A percentile compares a stretch with the other conserved stretches of the same genome.
Evolutionary conservation across 1,284 basidiomycete genomes (phyloP).

Genomic region (Puccinia coronata): DNA sequence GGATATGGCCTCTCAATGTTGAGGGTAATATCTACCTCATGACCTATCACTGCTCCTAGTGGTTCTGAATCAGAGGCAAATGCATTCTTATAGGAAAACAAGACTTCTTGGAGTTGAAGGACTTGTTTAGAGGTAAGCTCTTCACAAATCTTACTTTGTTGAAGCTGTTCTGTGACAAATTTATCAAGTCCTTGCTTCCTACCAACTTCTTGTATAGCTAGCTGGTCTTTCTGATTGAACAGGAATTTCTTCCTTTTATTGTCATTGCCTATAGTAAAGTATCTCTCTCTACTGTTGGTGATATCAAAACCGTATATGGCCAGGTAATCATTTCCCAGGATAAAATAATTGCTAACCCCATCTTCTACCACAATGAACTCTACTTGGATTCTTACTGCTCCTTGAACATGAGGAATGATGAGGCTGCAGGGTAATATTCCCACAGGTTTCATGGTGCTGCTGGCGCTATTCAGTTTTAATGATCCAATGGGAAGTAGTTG

Average conservation of each 20-base stretch:
- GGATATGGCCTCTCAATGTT: constrained; percentile 6
- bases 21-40: not conserved
- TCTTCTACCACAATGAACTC: constrained; percentile 11
- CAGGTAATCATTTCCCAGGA: not conserved
- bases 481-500: not conserved
- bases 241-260: not conserved
- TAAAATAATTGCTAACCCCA: constrained; percentile 1
- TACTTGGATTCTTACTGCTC: not conserved
- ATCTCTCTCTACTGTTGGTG: constrained; percentile 1
- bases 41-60: not conserved
- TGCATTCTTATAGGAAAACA: not conserved
- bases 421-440: not conserved
- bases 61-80: not conserved
- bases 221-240: not conserved
- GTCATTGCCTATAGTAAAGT: constrained; percentile 14
- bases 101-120: not conserved
- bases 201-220: not conserved
- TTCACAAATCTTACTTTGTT: not conserved
- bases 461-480: constrained; percentile 8
- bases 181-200: not conserved
- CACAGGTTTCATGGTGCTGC: not conserved
- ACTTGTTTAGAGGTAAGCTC: not conserved
- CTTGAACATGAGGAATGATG: not conserved
- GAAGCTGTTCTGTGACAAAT: not conserved
- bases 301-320: constrained; percentile 6